Percentiles rank a stretch among this genome's conserved stretches.
phyloP scores from a whole-genome alignment of 805 yeast species.

The Lachancea waltii region DNA sequence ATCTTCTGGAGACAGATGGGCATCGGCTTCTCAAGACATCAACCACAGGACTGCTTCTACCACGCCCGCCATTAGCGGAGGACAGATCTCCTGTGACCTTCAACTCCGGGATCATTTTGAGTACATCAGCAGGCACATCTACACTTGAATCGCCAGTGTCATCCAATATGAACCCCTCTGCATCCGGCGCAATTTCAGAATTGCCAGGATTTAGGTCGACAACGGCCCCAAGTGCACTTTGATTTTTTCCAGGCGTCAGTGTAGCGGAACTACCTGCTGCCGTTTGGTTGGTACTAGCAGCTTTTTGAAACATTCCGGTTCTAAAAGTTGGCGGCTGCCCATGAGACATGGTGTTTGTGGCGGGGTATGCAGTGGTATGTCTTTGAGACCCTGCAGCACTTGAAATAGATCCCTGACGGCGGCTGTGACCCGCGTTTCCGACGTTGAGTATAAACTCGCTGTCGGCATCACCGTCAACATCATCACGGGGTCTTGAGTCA shows the following conservation, averaged over 20 bases:
- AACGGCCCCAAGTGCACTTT: neutral
- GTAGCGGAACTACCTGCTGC: slow-evolving; percentile 11
- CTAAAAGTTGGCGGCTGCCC: slow-evolving; percentile 3
- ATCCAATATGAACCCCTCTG: slow-evolving; percentile 6
- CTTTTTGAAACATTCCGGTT: slow-evolving; percentile 1
- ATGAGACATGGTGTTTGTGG: too few relatives aligned
- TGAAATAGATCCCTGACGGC: slow-evolving; percentile 15
- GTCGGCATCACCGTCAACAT: slow-evolving; percentile 8
- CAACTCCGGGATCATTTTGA: slow-evolving; percentile 11
- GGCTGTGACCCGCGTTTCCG: slow-evolving; percentile 16
- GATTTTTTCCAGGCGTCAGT: slow-evolving; percentile 7
- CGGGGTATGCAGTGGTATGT: slow-evolving; percentile 1
- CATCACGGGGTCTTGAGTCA: neutral
- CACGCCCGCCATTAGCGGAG: neutral
- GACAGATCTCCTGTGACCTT: neutral
- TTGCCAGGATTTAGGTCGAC: neutral
- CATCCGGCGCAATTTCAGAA: slow-evolving; percentile 6
- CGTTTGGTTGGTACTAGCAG: slow-evolving; percentile 3
- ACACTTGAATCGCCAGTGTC: slow-evolving; percentile 4
- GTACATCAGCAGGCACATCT: slow-evolving; percentile 11
- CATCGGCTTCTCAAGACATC: neutral
- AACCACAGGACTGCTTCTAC: neutral
- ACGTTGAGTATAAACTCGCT: slow-evolving; percentile 20
- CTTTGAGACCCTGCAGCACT: slow-evolving; percentile 9
- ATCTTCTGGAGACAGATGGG: neutral